Base-by-base conservation (phyloP, 495 filamentous ascomycete species). In the Pyrenopolyporus hunteri region DNA sequence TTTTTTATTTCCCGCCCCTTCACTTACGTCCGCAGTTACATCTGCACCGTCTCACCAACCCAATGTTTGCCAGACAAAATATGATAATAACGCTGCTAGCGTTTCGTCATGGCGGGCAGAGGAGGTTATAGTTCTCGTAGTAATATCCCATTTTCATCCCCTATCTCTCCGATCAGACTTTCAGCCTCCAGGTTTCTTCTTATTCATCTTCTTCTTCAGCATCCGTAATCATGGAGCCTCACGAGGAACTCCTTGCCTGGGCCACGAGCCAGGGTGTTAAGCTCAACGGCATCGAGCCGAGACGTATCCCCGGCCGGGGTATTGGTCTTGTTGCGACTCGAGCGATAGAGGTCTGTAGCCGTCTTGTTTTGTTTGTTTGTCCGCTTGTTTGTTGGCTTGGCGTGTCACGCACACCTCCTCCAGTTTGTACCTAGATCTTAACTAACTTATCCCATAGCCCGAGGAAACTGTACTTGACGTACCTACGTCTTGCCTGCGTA, bases 241-340 rank as follows among this genome's bases (percentile, higher is more conserved):
- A 76, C 60, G 75, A 81, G 35, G 73, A 76, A 1, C 85, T 91
- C 44, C 74, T 83, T 4, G 48, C 75, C 60, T 92, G 89, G 89
- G 84, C 87, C n/a, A 71, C 72, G 4, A 71, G 74, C 3, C 75
- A 82, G 32, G 85, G 85, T 7, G 75, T 91, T 36, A 70, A 76
- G 2, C 76, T 86, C 33, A 78, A 84, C 50, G 85, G 85, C 9
- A 83, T 92, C 47, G 73, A 70, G 13, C 83, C 87, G 29, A 63
- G 79, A 72, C 13, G 75, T 66, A 64, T 93, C 22, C 82, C 85
- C 6, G 85, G 85, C 1, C 78, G 87, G 19, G 91, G 91, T 6
- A 74, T 93, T 8, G 90, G 92, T 19, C 85, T 96, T 49, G 80
- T 91, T 31, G 87, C 90, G 2, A 85, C 83, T 2, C 79, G 80